Evolutionary conservation across 2,329 filamentous ascomycete genomes (phyloP), one percentile per base, ranked within the genome.

Genomic region (Coniochaeta ligniaria): DNA sequence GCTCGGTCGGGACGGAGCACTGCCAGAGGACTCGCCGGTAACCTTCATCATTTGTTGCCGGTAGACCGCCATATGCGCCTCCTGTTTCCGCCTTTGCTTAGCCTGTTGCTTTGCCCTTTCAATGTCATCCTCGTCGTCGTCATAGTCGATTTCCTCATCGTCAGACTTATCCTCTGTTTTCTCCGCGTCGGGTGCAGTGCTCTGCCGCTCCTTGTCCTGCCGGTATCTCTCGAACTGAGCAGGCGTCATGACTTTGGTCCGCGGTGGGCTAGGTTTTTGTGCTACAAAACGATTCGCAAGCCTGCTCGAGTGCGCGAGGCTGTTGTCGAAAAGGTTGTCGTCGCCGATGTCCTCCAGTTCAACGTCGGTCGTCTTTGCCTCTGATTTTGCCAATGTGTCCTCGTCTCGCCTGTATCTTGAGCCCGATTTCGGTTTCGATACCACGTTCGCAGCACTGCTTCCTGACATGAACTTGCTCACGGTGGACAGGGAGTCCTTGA

Each of bases 11-110:
- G 80, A 73, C 12, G 74, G 66, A 47, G 77, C 75, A 12, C 80
- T 73, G 5, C 80, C 73, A 20, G 24, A 28, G 24, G 85, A 76
- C 66, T 94, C 91, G 56, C 92, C 92, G 0, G 92, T 96, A 33
- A 95, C 89, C 75, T 96, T 96, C 90, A 94, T 96, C 92, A 96
- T 96, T 74, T 95, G 90, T 72, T 96, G 92, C 61, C 92, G 85
- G 73, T 96, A 96, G 1, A 96, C 88, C 1, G 91, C 83, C 79
- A 96, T 88, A 71, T 95, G 91, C 14, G 92, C 92, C 73, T 96
- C 91, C 71, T 96, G 92, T 78, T 93, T 95, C 68, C 87, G 85
- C 64, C 92, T 82, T 71, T 95, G 91, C 71, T 87, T 90, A 20
- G 88, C 85, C 55, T 89, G 81, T 70, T 90, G 83, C 70, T 82